These are phyloP conservation scores for Leccinum aurantiacum DNA, from an alignment of 768 basidiomycete species.

Conservation along the genomic window DNA sequence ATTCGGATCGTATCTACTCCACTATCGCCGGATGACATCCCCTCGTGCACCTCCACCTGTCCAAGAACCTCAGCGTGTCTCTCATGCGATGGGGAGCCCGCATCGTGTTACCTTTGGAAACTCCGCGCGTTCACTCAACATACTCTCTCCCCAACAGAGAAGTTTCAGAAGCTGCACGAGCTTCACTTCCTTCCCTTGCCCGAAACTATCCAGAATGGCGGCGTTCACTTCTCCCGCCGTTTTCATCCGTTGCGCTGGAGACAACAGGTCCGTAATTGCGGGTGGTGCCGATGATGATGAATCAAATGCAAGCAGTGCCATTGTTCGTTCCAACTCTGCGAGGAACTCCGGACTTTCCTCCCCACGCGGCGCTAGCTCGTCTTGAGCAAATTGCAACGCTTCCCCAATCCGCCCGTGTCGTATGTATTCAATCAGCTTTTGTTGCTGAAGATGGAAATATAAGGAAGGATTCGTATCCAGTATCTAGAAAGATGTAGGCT, in stretches of 20 bases:
- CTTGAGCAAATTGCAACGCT: conserved; percentile 89
- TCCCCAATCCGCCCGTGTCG: conserved; percentile 75
- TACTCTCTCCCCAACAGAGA: conserved; percentile 83
- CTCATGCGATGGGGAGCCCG: conserved; percentile 15
- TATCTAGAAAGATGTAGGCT: conserved; percentile 58
- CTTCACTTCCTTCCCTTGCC: conserved; percentile 92
- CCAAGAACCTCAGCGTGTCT: conserved; percentile 26
- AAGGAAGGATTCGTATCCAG: conserved; percentile 92
- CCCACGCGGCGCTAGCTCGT: conserved; percentile 90
- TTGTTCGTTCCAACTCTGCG: conserved; percentile 87
- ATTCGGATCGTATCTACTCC: conserved; percentile 22
- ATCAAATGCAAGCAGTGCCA: conserved; percentile 89
- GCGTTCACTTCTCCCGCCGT: conserved; percentile 97
- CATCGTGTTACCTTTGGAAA: conserved; percentile 67
- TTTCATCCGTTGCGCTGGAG: conserved; percentile 84
- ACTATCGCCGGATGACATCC: conserved; percentile 15
- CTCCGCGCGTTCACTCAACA: conserved; percentile 74
- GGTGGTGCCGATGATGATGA: conserved; percentile 53
- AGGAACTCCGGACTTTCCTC: conserved; percentile 95
- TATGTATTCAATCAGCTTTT: conserved; percentile 93
- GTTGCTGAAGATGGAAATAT: conserved; percentile 95
- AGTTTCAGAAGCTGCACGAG: conserved; percentile 79
- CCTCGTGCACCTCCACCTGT: conserved; percentile 33
- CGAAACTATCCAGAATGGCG: conserved; percentile 88
- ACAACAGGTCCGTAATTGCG: conserved; percentile 74